phyloP scores from a whole-genome alignment of 495 filamentous ascomycete species.

The Trichoderma gamsii region DNA sequence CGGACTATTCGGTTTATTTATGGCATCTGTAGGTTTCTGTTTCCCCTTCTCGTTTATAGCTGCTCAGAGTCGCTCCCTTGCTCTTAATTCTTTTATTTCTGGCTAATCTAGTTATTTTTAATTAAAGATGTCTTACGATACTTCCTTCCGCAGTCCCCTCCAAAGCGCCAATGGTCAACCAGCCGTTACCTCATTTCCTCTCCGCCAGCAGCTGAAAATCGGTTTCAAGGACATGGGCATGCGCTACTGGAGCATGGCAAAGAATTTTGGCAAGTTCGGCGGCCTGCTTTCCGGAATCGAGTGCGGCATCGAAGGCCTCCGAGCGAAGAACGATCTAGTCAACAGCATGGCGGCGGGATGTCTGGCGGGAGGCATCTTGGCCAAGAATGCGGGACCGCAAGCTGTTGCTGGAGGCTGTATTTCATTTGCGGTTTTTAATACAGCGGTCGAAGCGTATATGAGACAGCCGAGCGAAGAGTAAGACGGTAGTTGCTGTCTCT shows the following conservation, averaged over 20 bases:
- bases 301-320: constrained; percentile 86
- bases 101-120: background rate
- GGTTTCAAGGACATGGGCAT: constrained; percentile 93
- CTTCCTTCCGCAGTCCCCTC: constrained; percentile 60
- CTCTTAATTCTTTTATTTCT: too few species aligned
- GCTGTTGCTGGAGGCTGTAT: constrained; percentile 85
- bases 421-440: constrained; percentile 92
- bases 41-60: constrained; percentile 8
- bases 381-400: constrained; percentile 79
- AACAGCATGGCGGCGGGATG: constrained; percentile 88
- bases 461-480: constrained; percentile 52
- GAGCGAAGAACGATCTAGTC: constrained; percentile 87
- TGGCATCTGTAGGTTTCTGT: constrained; percentile 69
- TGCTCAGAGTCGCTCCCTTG: too few species aligned
- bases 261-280: constrained; percentile 91
- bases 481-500: background rate
- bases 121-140: constrained; percentile 83
- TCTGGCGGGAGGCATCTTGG: constrained; percentile 82
- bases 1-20: constrained; percentile 86
- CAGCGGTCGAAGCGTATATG: constrained; percentile 91
- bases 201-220: constrained; percentile 68
- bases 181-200: constrained; percentile 63
- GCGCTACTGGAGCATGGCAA: constrained; percentile 76
- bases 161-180: constrained; percentile 48
- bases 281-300: constrained; percentile 88